Percentiles rank a stretch among this genome's conserved stretches.
phyloP scores from a whole-genome alignment of 1,284 basidiomycete genomes.

The Papiliotrema flavescens region DNA sequence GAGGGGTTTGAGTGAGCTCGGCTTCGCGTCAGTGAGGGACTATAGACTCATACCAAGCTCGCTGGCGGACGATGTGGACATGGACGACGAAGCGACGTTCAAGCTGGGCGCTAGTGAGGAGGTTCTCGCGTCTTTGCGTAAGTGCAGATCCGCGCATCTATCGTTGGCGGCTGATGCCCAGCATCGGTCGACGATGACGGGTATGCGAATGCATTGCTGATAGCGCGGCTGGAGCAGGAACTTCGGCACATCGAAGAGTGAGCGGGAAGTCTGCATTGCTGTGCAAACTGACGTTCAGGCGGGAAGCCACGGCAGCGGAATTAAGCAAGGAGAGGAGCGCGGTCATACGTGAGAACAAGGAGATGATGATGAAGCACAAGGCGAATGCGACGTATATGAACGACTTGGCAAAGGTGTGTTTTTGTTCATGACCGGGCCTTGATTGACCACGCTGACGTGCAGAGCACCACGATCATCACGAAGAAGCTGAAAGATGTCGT shows the following conservation, averaged over 20 bases:
- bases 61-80: constrained; percentile 14
- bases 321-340: constrained; percentile 37
- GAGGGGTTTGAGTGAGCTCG: constrained; percentile 35
- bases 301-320: constrained; percentile 24
- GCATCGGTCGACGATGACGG: constrained; percentile 22
- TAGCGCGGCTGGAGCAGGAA: constrained; percentile 37
- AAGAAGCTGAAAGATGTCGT: neutral
- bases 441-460: neutral
- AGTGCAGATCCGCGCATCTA: constrained; percentile 1
- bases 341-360: constrained; percentile 34
- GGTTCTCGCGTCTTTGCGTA: constrained; percentile 26
- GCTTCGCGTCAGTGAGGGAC: neutral
- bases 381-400: constrained; percentile 32
- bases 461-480: constrained; percentile 1
- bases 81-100: constrained; percentile 24
- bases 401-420: constrained; percentile 35
- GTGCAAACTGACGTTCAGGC: constrained; percentile 11
- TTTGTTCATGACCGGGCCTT: neutral
- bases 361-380: constrained; percentile 37
- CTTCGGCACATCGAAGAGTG: constrained; percentile 33
- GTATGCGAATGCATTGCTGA: constrained; percentile 30
- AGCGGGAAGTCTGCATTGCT: constrained; percentile 6
- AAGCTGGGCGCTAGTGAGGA: constrained; percentile 12
- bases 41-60: constrained; percentile 28
- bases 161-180: neutral